Percentiles rank a stretch among this genome's conserved stretches.
phyloP scores from a whole-genome alignment of 768 basidiomycete species.

The Sarcomyxa edulis region DNA sequence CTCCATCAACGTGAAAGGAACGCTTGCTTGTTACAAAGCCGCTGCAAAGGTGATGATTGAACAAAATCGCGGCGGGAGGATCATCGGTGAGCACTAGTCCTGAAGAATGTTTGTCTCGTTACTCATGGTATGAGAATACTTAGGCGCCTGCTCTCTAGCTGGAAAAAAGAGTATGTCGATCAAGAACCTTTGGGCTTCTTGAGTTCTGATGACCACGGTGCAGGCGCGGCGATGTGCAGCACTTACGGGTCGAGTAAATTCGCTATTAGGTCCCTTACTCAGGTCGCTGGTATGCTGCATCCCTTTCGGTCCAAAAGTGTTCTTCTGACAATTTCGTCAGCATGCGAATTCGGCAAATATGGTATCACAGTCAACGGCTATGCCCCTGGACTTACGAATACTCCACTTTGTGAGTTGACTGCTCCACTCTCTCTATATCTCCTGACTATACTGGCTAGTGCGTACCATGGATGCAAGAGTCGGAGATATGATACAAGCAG shows the following conservation, averaged over 20 bases:
- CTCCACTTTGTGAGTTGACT: conserved; percentile 4
- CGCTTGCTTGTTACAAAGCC: conserved; percentile 18
- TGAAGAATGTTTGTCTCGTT: not conserved
- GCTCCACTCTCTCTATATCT: not conserved
- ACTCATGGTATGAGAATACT: not conserved
- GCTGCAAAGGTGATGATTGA: conserved; percentile 22
- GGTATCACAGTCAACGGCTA: conserved; percentile 15
- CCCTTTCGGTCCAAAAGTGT: not conserved
- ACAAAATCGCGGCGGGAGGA: conserved; percentile 21
- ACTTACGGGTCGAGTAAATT: conserved; percentile 11
- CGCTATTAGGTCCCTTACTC: conserved; percentile 11
- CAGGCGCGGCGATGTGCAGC: conserved; percentile 3
- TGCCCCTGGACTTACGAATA: conserved; percentile 11
- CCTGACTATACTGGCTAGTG: not conserved
- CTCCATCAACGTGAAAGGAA: conserved; percentile 18
- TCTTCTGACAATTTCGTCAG: conserved; percentile 1
- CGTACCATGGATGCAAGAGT: not conserved
- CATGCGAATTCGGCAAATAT: conserved; percentile 9
- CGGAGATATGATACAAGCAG: too few species aligned
- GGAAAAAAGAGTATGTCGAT: too few species aligned
- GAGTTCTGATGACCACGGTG: accelerated
- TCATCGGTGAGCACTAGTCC: conserved; percentile 17
- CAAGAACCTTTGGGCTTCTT: not conserved
- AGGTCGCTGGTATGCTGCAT: conserved; percentile 9
- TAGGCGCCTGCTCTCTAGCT: conserved; percentile 21